These are phyloP conservation scores for Phytophthora sp. DNA, from an alignment of 352 stramenopile species.

Conservation along the genomic window DNA sequence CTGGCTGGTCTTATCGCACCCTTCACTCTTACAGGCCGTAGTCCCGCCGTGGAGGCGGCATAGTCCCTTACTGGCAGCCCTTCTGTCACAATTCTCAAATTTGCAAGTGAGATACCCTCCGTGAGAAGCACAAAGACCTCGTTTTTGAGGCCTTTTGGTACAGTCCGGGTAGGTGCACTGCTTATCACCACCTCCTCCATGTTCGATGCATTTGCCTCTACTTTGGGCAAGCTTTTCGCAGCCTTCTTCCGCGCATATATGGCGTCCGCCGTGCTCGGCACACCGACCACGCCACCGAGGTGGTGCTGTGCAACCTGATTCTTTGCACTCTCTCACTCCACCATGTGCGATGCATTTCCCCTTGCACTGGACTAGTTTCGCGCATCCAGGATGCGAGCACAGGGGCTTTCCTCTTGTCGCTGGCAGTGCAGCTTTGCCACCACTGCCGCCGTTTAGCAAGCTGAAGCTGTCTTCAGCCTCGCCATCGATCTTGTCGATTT, in stretches of 20 bases:
- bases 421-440: background rate
- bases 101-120: conserved; percentile 21
- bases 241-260: conserved; percentile 7
- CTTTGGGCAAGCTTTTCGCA: conserved; percentile 19
- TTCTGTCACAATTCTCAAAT: conserved; percentile 14
- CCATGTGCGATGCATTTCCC: conserved; percentile 32
- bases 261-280: conserved; percentile 17
- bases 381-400: conserved; percentile 24
- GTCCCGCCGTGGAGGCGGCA: conserved; percentile 16
- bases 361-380: conserved; percentile 25
- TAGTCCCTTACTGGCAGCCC: conserved; percentile 18
- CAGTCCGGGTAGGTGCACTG: conserved; percentile 17
- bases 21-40: conserved; percentile 16
- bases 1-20: conserved; percentile 20
- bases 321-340: conserved; percentile 14
- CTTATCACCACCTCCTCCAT: conserved; percentile 18
- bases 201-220: conserved; percentile 16
- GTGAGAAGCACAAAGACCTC: conserved; percentile 27
- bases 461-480: background rate
- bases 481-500: conserved; percentile 1
- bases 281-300: conserved; percentile 15
- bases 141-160: conserved; percentile 9
- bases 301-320: conserved; percentile 8
- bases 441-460: background rate
- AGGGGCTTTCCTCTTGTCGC: background rate